Base-by-base conservation (phyloP, 176 grass and related monocot genomes). In the Oryza coarctata region DNA sequence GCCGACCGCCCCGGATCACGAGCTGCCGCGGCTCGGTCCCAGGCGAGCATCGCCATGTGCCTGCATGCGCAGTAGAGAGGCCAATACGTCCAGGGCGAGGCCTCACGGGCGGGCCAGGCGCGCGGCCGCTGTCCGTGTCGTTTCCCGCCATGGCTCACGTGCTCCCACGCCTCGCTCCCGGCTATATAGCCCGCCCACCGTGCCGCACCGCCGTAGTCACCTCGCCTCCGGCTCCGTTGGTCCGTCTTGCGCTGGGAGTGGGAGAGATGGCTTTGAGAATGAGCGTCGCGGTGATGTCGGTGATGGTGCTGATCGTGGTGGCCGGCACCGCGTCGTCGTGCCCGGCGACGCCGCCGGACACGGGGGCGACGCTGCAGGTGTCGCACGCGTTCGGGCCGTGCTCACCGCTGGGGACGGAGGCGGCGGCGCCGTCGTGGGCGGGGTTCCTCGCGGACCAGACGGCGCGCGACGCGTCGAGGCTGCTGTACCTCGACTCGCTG, bases 401-500 rank as follows among this genome's bases (percentile, higher is more conserved):
- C 88, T 93, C 91, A 1, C 90, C 87, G 8, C 87, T 92, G 44
- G 83, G 84, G 6, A 0, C 9, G 1, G 44, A 12, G 25, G 25
- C 79, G 3, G 70, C 69, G 45, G 18, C 73, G 28, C 83, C 35
- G 70, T 94, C 92, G 28, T 90, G 88, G 92, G 45, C 83, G 26
- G 85, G 83, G 33, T 85, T 87, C 78, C 85, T 93, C 28, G 79
- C 45, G 12, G 88, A 89, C 49, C 92, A 90, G 75, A 3, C 75
- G 11, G 32, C 83, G 5, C 86, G 92, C 5, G 92, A 94, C 88
- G 83, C 80, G 66, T 88, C 88, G 57, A 82, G 92, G 47, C 88
- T 94, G 30, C 69, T 83, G 22, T 94, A 88, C 92, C 92, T 94
- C 0, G 68, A 79, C 81, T 94, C 91, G 9, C 91, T 93, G 2